phyloP scores from a whole-genome alignment of 108 stramenopile species.

The Ochromonas danica region DNA sequence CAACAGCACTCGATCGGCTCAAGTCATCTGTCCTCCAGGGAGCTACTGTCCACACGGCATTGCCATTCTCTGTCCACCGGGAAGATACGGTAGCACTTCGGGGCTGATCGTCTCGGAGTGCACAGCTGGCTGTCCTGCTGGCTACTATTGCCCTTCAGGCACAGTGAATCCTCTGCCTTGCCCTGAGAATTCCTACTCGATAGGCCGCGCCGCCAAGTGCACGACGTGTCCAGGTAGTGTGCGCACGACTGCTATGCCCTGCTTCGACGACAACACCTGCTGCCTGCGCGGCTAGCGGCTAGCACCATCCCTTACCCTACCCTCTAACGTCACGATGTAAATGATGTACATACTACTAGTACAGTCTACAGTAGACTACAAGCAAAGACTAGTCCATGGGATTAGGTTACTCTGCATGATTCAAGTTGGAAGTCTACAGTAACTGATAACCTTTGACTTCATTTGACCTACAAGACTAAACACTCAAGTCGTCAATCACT shows the following conservation, averaged over 20 bases:
- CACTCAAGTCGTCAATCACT: too few species aligned
- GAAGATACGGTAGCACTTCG: constrained; percentile 2
- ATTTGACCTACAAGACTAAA: too few species aligned
- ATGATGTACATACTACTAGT: too few species aligned
- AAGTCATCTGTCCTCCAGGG: constrained; percentile 8
- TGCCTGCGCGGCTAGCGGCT: too few species aligned
- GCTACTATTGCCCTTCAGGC: constrained; percentile 60
- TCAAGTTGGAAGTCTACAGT: too few species aligned
- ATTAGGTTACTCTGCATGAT: too few species aligned
- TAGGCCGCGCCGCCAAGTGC: constrained; percentile 39
- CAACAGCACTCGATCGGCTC: constrained; percentile 22
- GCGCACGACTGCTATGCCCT: background rate
- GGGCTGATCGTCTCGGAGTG: background rate
- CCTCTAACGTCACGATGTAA: too few species aligned
- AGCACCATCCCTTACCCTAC: too few species aligned
- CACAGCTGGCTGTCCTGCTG: constrained; percentile 45
- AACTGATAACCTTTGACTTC: too few species aligned
- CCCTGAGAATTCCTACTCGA: constrained; percentile 47
- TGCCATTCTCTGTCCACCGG: constrained; percentile 23
- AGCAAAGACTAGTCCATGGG: too few species aligned
- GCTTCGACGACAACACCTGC: background rate
- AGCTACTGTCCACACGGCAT: constrained; percentile 24
- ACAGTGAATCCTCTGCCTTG: constrained; percentile 45
- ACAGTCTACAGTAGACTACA: too few species aligned
- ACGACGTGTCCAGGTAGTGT: constrained; percentile 43